These are phyloP conservation scores for Plasmodium adleri DNA, from an alignment of 169 alveolate genomes.

Conservation along the genomic window DNA sequence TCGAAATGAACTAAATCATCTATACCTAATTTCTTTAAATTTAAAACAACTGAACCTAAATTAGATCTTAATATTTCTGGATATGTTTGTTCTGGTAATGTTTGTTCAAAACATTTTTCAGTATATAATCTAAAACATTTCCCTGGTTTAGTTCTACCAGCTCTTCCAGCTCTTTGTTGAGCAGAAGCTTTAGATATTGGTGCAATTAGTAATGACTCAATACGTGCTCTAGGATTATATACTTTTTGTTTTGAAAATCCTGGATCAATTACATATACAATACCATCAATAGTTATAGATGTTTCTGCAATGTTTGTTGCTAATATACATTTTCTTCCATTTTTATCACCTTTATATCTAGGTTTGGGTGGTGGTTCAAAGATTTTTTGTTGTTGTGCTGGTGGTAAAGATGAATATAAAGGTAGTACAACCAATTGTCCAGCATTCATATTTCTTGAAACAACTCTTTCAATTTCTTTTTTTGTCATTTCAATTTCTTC, in stretches of 20 bases:
- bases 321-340: slow-evolving; percentile 95
- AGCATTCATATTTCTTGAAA: slow-evolving; percentile 48
- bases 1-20: slow-evolving; percentile 98
- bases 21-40: slow-evolving; percentile 96
- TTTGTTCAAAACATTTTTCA: slow-evolving; percentile 94
- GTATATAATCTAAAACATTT: slow-evolving; percentile 98
- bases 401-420: slow-evolving; percentile 97
- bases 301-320: slow-evolving; percentile 99
- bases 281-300: slow-evolving; percentile 99
- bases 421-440: slow-evolving; percentile 88
- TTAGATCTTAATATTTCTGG: slow-evolving; percentile 99
- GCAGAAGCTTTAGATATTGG: slow-evolving; percentile 99
- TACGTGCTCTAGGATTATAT: slow-evolving; percentile 98
- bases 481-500: slow-evolving; percentile 91
- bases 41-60: slow-evolving; percentile 95
- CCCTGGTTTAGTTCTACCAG: slow-evolving; percentile 99
- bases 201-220: slow-evolving; percentile 96
- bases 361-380: slow-evolving; percentile 97
- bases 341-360: slow-evolving; percentile 91
- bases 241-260: slow-evolving; percentile 99
- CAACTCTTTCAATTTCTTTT: slow-evolving; percentile 77
- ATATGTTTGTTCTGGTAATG: slow-evolving; percentile 95
- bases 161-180: slow-evolving; percentile 99
- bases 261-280: slow-evolving; percentile 99
- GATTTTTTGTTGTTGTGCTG: slow-evolving; percentile 95